A percentile compares a stretch with the other conserved stretches of the same genome.
phyloP scores from a whole-genome alignment of 106 monocot species.

The Narthecium ossifragum region DNA sequence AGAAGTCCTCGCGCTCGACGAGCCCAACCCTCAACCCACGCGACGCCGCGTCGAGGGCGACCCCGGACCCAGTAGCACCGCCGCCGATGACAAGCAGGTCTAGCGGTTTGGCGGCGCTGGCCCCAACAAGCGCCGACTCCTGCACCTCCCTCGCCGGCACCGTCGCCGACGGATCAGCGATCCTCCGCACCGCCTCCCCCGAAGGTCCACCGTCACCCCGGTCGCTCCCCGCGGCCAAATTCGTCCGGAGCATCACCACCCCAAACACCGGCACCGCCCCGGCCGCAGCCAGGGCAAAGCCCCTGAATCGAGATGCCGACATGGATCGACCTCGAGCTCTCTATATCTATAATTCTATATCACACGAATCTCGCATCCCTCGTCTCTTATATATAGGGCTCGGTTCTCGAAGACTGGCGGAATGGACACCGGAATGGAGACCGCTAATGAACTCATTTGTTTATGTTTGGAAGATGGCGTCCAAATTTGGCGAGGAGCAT shows the following conservation, averaged over 20 bases:
- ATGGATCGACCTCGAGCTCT: slow-evolving; percentile 1
- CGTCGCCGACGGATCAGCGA: slow-evolving; percentile 53
- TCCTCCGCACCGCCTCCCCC: slow-evolving; percentile 34
- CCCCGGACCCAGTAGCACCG: slow-evolving; percentile 92
- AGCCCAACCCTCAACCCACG: slow-evolving; percentile 86
- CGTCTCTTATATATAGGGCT: too few relatives aligned
- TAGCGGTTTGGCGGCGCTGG: slow-evolving; percentile 52
- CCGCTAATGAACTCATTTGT: too few relatives aligned
- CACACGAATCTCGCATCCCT: too few relatives aligned
- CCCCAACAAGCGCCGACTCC: slow-evolving; percentile 52
- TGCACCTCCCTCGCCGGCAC: slow-evolving; percentile 70
- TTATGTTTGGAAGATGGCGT: too few relatives aligned
- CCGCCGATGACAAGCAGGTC: slow-evolving; percentile 91
- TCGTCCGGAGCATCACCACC: slow-evolving; percentile 9
- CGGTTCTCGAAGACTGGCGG: too few relatives aligned
- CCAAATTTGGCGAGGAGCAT: too few relatives aligned
- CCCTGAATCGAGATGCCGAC: slow-evolving; percentile 23
- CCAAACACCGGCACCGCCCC: slow-evolving; percentile 21
- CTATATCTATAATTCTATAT: not conserved
- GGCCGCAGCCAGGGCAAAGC: slow-evolving; percentile 6
- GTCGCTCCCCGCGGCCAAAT: slow-evolving; percentile 29
- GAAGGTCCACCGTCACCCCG: slow-evolving; percentile 17
- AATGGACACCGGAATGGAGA: too few relatives aligned
- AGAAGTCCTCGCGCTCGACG: slow-evolving; percentile 97
- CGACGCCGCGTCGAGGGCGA: slow-evolving; percentile 78